phyloP scores from a whole-genome alignment of 2,329 filamentous ascomycete species.

The Botrytis aclada region DNA sequence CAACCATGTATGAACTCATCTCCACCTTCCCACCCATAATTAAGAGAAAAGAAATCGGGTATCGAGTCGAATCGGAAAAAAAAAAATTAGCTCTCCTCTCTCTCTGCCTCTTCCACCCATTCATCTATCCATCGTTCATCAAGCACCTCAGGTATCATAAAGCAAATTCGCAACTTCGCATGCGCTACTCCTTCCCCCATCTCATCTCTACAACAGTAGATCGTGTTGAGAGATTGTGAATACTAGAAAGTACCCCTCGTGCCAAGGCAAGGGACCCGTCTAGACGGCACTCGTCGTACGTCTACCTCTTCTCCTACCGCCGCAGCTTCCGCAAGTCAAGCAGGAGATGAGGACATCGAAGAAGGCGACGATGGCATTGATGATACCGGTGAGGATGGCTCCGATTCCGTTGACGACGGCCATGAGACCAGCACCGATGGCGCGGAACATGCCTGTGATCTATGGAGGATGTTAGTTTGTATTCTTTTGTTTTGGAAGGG shows the following conservation, averaged over 20 bases:
- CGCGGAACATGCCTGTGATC: conserved; percentile 36
- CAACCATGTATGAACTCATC: conserved; percentile 3
- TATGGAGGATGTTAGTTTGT: conserved; percentile 20
- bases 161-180: background rate
- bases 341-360: conserved; percentile 40
- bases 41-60: conserved; percentile 17
- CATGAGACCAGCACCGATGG: conserved; percentile 41
- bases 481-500: conserved; percentile 8
- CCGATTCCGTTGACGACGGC: conserved; percentile 54
- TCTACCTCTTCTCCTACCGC: conserved; percentile 28
- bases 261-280: conserved; percentile 11
- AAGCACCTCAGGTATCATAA: background rate
- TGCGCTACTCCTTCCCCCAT: background rate
- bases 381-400: conserved; percentile 36
- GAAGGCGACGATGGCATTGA: conserved; percentile 36
- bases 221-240: background rate
- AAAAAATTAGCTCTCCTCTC: conserved; percentile 2
- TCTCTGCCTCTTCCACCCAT: background rate
- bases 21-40: background rate
- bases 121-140: background rate
- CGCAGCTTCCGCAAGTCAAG: conserved; percentile 39
- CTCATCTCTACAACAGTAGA: background rate
- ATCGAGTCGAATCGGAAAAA: conserved; percentile 15
- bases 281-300: conserved; percentile 30
- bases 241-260: background rate